These are phyloP conservation scores for Ogataea corticis DNA, from an alignment of 805 yeast species.

Conservation along the genomic window DNA sequence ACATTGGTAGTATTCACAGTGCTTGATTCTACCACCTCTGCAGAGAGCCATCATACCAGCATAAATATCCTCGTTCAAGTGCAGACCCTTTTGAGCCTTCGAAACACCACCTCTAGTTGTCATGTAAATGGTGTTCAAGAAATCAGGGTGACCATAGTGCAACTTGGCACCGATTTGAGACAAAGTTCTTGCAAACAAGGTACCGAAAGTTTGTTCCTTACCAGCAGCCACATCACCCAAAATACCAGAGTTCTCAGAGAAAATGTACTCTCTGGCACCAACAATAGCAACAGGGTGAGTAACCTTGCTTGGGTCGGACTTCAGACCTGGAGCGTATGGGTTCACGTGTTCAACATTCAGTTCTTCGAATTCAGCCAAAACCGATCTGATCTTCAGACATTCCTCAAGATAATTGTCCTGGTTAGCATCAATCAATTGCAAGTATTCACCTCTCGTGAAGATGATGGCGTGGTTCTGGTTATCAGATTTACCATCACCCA, in stretches of 20 bases:
- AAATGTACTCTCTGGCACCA: slow-evolving; percentile 85
- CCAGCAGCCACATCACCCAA: slow-evolving; percentile 91
- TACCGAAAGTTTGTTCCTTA: slow-evolving; percentile 87
- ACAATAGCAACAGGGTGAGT: slow-evolving; percentile 77
- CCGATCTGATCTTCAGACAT: slow-evolving; percentile 79
- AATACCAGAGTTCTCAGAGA: slow-evolving; percentile 83
- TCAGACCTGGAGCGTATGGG: slow-evolving; percentile 77
- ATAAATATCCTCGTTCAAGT: slow-evolving; percentile 83
- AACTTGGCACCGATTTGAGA: slow-evolving; percentile 84
- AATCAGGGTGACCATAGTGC: slow-evolving; percentile 90
- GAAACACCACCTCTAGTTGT: slow-evolving; percentile 87
- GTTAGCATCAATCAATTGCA: slow-evolving; percentile 82
- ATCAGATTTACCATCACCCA: slow-evolving; percentile 89
- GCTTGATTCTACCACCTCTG: slow-evolving; percentile 87
- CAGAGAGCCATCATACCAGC: slow-evolving; percentile 84
- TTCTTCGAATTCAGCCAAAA: slow-evolving; percentile 82
- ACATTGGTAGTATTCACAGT: slow-evolving; percentile 85
- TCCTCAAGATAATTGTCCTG: slow-evolving; percentile 86
- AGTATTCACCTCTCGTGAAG: slow-evolving; percentile 81
- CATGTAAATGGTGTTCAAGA: slow-evolving; percentile 73
- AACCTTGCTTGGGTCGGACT: slow-evolving; percentile 48
- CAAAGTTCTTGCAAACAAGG: slow-evolving; percentile 78
- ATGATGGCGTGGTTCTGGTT: slow-evolving; percentile 81
- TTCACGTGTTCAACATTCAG: slow-evolving; percentile 71
- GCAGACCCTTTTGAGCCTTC: slow-evolving; percentile 83